Evolutionary conservation across 495 filamentous ascomycete genomes (phyloP), one percentile per base, ranked within the genome.

Genomic region (Penicillium canariense): DNA sequence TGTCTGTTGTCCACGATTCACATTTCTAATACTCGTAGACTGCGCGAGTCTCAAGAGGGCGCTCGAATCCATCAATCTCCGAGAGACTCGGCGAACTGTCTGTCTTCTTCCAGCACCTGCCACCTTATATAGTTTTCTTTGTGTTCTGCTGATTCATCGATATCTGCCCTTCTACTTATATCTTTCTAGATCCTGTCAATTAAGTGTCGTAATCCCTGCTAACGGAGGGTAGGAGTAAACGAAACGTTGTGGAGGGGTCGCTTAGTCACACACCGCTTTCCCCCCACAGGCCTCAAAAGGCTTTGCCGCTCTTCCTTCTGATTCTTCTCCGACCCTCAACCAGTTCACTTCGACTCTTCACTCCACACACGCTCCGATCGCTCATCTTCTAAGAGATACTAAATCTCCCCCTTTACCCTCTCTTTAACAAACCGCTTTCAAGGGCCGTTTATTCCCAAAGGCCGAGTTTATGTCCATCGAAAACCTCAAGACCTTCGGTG

Each of bases 401-500:
- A 46, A 65, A 67, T 75, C 71, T 75, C 71, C 53, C 57, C 52
- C 59, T 52, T 34, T 30, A 30, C 56, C 51, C 54, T 70, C 51
- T 62, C 40, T 65, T 64, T 60, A 59, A 59, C 61, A 67, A 73
- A 28, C 69, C 66, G 62, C 61, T 66, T 77, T 74, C 73, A 71
- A 76, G 66, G 62, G 62, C 66, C 67, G 58, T 72, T 76, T 71
- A 63, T 52, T 39, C 63, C 56, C 52, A 76, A 74, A 79, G 70
- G 70, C 71, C 77, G 78, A 90, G 88, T 96, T 95, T 96, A 97
- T 96, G 92, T 96, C 91, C 87, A 96, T 96, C 90, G 89, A 96
- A 94, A 97, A 97, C 84, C 90, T 97, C 79, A 96, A 96, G 86
- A 87, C 90, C 85, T 94, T 93, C 87, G 94, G 92, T 96, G 75